Evolutionary conservation across 768 basidiomycete species (phyloP).

Genomic region (Tubosaeta sp.): DNA sequence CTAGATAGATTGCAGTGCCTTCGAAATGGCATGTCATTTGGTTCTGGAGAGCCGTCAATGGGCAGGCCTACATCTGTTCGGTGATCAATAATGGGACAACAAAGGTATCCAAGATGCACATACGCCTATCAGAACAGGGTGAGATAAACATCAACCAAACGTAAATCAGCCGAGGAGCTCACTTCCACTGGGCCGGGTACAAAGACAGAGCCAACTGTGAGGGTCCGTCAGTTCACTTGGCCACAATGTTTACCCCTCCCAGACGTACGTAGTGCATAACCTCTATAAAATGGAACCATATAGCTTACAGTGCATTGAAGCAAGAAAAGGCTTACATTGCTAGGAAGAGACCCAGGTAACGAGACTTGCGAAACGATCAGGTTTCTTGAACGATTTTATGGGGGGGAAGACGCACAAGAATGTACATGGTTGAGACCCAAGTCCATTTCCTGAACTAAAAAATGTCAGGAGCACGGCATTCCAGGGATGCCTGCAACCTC

Average conservation of each 20-base stretch:
- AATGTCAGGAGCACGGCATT: background rate
- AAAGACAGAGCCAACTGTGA: background rate
- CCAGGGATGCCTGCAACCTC: background rate
- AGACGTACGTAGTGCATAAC: background rate
- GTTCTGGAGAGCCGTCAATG: background rate
- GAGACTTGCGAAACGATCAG: background rate
- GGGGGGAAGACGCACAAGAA: background rate
- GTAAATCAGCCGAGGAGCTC: background rate
- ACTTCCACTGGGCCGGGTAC: background rate
- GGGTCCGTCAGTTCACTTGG: background rate
- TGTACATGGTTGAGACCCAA: background rate
- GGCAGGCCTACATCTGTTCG: slow-evolving; percentile 1
- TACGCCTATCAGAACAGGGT: background rate
- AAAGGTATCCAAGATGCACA: background rate
- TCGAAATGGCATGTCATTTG: background rate
- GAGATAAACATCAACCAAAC: background rate
- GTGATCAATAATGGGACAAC: background rate
- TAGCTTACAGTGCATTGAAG: background rate
- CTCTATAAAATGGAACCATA: background rate
- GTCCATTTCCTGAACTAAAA: slow-evolving; percentile 1
- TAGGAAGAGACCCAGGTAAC: background rate
- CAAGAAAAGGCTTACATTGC: background rate
- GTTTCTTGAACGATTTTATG: no score
- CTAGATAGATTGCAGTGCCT: background rate
- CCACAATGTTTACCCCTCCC: no score